A percentile compares a stretch with the other conserved stretches of the same genome.
phyloP scores from a whole-genome alignment of 2,329 filamentous ascomycete species.

The Fusarium sp. region DNA sequence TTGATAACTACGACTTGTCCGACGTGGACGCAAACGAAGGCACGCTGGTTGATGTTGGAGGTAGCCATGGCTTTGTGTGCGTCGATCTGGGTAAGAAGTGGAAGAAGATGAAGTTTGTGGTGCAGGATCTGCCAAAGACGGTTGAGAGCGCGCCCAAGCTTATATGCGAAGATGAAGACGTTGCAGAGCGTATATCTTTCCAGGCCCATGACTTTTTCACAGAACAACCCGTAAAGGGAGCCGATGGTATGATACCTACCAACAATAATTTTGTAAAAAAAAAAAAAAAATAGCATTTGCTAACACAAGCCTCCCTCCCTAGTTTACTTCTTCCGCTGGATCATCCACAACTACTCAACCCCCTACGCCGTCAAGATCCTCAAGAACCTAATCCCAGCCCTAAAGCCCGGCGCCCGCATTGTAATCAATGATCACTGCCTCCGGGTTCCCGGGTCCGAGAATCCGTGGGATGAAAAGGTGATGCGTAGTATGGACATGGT shows the following conservation, averaged over 20 bases:
- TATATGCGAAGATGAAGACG: conserved; percentile 52
- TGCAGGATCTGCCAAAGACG: conserved; percentile 66
- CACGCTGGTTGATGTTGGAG: conserved; percentile 70
- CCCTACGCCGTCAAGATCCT: conserved; percentile 63
- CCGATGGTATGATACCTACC: conserved; percentile 57
- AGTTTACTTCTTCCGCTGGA: conserved; percentile 71
- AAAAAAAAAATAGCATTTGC: not conserved
- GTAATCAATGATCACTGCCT: conserved; percentile 61
- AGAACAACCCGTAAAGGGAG: conserved; percentile 64
- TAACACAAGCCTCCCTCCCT: conserved; percentile 17
- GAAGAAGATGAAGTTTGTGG: conserved; percentile 65
- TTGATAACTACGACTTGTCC: conserved; percentile 66
- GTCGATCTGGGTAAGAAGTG: conserved; percentile 65
- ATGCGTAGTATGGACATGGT: conserved; percentile 64
- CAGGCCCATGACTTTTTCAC: conserved; percentile 69
- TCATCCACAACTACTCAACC: conserved; percentile 72
- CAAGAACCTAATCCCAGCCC: conserved; percentile 63
- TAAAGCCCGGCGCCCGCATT: conserved; percentile 66
- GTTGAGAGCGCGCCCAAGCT: conserved; percentile 61
- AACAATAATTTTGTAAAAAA: not conserved
- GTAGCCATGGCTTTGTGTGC: conserved; percentile 68
- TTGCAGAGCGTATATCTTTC: conserved; percentile 56
- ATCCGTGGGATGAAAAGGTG: conserved; percentile 60
- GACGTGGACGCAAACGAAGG: conserved; percentile 58
- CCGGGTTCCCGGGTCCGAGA: conserved; percentile 53